Base-by-base conservation (phyloP, 2,329 filamentous ascomycete species). In the Myriangium duriaei region DNA sequence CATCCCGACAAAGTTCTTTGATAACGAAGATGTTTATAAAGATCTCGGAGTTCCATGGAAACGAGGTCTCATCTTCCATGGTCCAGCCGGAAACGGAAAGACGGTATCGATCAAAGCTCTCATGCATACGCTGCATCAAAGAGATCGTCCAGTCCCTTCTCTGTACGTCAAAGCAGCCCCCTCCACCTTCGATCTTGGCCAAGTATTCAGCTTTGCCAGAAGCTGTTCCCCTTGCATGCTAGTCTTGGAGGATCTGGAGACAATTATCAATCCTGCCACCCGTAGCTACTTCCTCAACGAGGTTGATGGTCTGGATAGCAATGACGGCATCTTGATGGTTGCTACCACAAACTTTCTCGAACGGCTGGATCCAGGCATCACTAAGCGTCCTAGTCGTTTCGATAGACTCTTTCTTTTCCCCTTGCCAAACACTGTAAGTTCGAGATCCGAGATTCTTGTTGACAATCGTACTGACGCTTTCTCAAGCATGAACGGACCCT, bases 221-320 rank as follows among this genome's bases (percentile, higher is more conserved):
- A 61, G 70, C 45, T 67, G 70, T 43, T 73, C 79, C 0, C 79
- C 79, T 0, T 82, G 77, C 58, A 71, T 80, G 43, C 67, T 83
- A 3, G 72, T 83, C 29, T 79, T 83, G 41, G 79, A 83, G 53
- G 79, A 83, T 45, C 65, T 83, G 4, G 79, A 83, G 52, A 75
- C 71, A 6, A 68, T 82, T 21, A 69, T 83, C 31, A 67, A 65
- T 9, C 70, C 76, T 38, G 45, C 51, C 2, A 72, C 78, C 11
- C 65, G 78, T 17, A 74, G 69, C 37, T 82, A 80, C 60, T 83
- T 83, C 57, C 63, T 82, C 33, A 83, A 82, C 51, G 76, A 82
- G 54, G 72, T 82, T 3, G 79, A 83, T 44, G 79, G 79, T 0
- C 68, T 83, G 9, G 71, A 73, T 47, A 69, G 65, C 45, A 83